phyloP scores from a whole-genome alignment of 208 protist genomes.

The Acanthamoeba divionensis region DNA sequence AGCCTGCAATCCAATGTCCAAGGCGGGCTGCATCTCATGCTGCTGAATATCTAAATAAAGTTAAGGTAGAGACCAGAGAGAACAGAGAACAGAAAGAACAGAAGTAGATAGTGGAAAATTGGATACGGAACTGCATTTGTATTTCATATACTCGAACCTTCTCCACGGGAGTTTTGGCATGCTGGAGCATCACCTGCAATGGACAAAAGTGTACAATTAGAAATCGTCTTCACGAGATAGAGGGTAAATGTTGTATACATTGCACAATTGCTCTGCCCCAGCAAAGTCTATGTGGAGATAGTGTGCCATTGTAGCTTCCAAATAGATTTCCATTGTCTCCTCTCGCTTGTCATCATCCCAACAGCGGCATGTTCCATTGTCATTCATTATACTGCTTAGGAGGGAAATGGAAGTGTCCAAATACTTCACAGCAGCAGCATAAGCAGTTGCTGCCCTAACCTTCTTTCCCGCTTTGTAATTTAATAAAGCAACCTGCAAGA shows the following conservation, averaged over 20 bases:
- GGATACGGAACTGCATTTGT: conserved; percentile 52
- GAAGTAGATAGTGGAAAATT: too few relatives aligned
- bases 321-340: conserved; percentile 30
- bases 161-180: not conserved
- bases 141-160: not conserved
- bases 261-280: conserved; percentile 23
- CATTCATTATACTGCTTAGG: not conserved
- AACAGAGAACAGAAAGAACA: too few relatives aligned
- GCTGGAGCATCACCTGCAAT: not conserved
- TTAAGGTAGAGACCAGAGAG: too few relatives aligned
- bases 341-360: not conserved
- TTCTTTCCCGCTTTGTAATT: conserved; percentile 37
- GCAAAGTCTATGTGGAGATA: conserved; percentile 2
- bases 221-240: too few relatives aligned
- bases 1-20: conserved; percentile 18
- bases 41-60: not conserved
- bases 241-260: not conserved
- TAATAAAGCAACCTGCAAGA: not conserved
- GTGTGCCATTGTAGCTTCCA: not conserved
- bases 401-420: conserved; percentile 1
- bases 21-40: not conserved
- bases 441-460: conserved; percentile 1
- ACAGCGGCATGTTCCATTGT: not conserved
- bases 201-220: too few relatives aligned
- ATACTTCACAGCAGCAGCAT: conserved; percentile 18